Conservation (phyloP, 2,329 filamentous ascomycete genomes). For the Calonectria crousiana region DNA sequence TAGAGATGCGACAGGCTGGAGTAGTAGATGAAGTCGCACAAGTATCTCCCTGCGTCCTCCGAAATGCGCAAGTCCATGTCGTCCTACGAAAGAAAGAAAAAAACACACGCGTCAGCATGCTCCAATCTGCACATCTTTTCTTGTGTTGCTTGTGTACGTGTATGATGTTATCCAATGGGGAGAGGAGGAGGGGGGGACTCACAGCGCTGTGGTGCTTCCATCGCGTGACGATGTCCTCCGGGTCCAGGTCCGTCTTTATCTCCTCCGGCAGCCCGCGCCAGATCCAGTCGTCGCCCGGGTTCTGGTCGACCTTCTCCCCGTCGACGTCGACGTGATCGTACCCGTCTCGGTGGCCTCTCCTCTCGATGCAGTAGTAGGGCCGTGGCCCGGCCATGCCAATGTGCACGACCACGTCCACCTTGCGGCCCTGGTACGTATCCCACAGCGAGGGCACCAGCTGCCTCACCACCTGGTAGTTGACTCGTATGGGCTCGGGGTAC, state of each 20-base stretch:
- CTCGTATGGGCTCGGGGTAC: slow-evolving; percentile 76
- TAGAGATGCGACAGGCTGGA: slow-evolving; percentile 72
- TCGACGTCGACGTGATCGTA: slow-evolving; percentile 81
- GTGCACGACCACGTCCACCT: slow-evolving; percentile 78
- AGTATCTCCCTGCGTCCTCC: slow-evolving; percentile 77
- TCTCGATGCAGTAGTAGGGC: slow-evolving; percentile 78
- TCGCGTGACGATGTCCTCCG: slow-evolving; percentile 66
- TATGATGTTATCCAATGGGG: neutral
- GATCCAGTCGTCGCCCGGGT: slow-evolving; percentile 60
- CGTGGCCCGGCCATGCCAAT: slow-evolving; percentile 81
- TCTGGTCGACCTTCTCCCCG: slow-evolving; percentile 67
- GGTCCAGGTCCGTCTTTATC: slow-evolving; percentile 67
- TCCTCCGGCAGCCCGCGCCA: slow-evolving; percentile 68
- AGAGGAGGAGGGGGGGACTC: slow-evolving; percentile 33
- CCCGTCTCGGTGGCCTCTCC: slow-evolving; percentile 76
- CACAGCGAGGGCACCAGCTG: slow-evolving; percentile 74
- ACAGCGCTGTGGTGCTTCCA: slow-evolving; percentile 68
- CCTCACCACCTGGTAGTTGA: slow-evolving; percentile 77
- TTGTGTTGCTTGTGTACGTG: neutral
- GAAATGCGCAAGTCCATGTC: slow-evolving; percentile 68
- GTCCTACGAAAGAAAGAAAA: slow-evolving; percentile 41
- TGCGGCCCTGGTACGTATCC: slow-evolving; percentile 51
- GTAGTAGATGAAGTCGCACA: slow-evolving; percentile 86
- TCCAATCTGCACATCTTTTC: neutral
- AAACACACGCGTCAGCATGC: neutral